Evolutionary conservation across 805 yeast genomes (phyloP), one percentile per base, ranked within the genome.

Genomic region (Teunomyces barrocoloradensis): DNA sequence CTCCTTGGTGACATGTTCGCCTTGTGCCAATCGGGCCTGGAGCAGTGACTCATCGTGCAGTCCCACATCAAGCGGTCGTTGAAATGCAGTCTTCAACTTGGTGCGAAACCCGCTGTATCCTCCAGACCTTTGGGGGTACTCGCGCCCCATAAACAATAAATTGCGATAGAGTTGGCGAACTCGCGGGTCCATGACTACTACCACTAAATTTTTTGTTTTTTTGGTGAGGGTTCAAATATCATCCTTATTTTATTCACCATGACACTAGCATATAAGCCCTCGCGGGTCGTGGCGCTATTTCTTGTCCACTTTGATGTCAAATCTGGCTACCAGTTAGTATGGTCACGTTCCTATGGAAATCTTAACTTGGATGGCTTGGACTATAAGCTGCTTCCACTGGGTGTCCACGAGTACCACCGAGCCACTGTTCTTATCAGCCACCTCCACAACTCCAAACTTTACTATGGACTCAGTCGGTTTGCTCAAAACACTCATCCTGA

Each of bases 301-400:
- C 55, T 73, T 30, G 62, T 64, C 37, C 61, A 68, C 20, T 73
- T 73, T 52, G 73, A 73, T 53, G 54, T 58, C 18, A 57, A 56
- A 15, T 45, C 55, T 5, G 78, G 77, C 28, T 71, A 73, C 54
- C 61, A 63, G 37, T 49, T 71, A 43, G 61, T 63, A n/a, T 73
- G 75, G 75, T 52, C 62, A 17, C 60, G 60, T 36, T 52, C 61
- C n/a, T 21, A 49, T 4, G 20, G 32, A n/a, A 41, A 44, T 33
- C 44, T 65, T 13, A 51, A 57, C 30, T 52, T 68, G 20, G 53
- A 52, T 12, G 75, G 75, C 4, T 58, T 73, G 30, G 78, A 73
- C 46, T 70, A 60, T 53, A 69, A 68, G 45, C 58, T 61, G 11
- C 55, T 73, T 27, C 78, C 77, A 6, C 68, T 74, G 0, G 77